These are phyloP conservation scores for Leishmania aethiopica DNA, from an alignment of 208 protist species.

Conservation along the genomic window DNA sequence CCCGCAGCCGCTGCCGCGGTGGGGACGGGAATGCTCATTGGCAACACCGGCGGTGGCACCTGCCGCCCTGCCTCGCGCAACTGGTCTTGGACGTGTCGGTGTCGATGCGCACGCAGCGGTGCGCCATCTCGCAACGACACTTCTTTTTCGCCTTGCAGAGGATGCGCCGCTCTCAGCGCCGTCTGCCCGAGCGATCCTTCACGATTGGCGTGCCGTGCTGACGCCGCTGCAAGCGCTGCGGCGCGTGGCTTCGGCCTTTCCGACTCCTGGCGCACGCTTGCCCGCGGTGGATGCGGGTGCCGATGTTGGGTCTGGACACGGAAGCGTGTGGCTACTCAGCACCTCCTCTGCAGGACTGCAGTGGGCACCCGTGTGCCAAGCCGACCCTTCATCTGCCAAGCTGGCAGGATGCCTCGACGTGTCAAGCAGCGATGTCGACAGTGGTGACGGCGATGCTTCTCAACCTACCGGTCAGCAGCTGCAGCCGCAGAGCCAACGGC, in stretches of 20 bases:
- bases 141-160: slow-evolving; percentile 1
- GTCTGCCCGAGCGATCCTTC: background rate
- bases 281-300: background rate
- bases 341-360: slow-evolving; percentile 6
- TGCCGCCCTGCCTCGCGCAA: background rate
- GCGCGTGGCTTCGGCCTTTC: background rate
- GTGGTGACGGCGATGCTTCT: too few relatives aligned
- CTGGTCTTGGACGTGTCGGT: background rate
- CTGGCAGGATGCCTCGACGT: background rate
- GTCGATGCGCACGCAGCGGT: slow-evolving; percentile 4
- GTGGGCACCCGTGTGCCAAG: background rate
- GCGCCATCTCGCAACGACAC: slow-evolving; percentile 2
- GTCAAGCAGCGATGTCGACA: background rate
- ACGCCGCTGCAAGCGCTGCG: slow-evolving; percentile 14
- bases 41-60: background rate
- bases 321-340: background rate
- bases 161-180: background rate
- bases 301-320: background rate
- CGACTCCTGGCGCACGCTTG: background rate
- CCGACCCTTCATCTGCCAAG: background rate
- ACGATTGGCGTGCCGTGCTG: slow-evolving; percentile 8
- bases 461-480: background rate
- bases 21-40: background rate
- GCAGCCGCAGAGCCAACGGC: background rate
- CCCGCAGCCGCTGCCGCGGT: background rate